Percentiles rank a stretch among this genome's conserved stretches.
Evolutionary conservation across 2,329 filamentous ascomycete genomes (phyloP).

Genomic region (Pseudocercospora macadamiae): DNA sequence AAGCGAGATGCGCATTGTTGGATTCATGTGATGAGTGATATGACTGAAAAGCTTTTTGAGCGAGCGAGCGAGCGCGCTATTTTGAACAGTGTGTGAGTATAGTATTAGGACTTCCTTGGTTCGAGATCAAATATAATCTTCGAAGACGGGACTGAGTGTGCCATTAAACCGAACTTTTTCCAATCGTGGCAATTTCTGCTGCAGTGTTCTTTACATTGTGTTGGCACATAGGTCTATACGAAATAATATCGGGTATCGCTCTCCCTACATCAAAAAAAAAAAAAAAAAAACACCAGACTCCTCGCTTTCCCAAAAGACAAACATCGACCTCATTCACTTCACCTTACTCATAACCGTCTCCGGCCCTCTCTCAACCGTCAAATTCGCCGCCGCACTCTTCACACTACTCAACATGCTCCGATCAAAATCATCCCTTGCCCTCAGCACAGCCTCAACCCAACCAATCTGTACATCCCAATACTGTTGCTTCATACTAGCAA

Average conservation of each 20-base stretch:
- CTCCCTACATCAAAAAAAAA: background rate
- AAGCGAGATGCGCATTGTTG: too few species aligned
- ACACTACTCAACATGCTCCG: slow-evolving; percentile 83
- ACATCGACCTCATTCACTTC: slow-evolving; percentile 19
- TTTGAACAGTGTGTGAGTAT: background rate
- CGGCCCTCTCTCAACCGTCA: slow-evolving; percentile 75
- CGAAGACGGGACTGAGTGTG: too few species aligned
- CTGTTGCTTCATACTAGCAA: slow-evolving; percentile 77
- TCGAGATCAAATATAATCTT: background rate
- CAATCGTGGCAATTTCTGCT: too few species aligned
- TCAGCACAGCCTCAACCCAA: slow-evolving; percentile 92
- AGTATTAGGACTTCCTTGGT: background rate
- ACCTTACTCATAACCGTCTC: slow-evolving; percentile 97
- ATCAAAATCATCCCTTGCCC: slow-evolving; percentile 91
- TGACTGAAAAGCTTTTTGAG: slow-evolving; percentile 6
- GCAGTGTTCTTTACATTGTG: background rate
- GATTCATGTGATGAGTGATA: too few species aligned
- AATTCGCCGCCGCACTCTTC: slow-evolving; percentile 84
- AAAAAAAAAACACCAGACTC: background rate
- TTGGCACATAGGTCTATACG: too few species aligned
- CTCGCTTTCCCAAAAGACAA: background rate
- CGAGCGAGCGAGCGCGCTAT: background rate
- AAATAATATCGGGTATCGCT: slow-evolving; percentile 1
- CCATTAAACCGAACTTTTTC: too few species aligned
- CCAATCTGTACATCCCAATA: slow-evolving; percentile 95